Conservation (phyloP, 805 yeast genomes). For the Diddensiella transvaalensis region DNA sequence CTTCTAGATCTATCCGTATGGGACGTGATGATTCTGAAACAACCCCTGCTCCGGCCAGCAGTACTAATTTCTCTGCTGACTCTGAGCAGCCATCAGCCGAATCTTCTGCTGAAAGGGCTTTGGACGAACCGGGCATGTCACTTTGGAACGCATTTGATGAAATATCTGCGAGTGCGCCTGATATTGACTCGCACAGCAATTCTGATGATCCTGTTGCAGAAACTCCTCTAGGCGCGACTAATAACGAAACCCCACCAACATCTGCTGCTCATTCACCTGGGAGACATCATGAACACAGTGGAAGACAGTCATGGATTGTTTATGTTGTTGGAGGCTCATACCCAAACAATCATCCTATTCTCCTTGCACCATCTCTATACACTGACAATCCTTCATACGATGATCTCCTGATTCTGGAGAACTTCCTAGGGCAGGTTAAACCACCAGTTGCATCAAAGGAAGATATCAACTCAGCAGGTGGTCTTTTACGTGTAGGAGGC, state of each 20-base stretch:
- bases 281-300: conserved; percentile 2
- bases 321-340: conserved; percentile 58
- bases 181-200: not conserved
- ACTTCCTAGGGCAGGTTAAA: conserved; percentile 45
- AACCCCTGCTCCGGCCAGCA: not conserved
- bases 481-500: conserved; percentile 31
- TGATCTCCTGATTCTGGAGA: conserved; percentile 46
- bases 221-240: not conserved
- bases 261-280: conserved; percentile 4
- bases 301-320: conserved; percentile 52
- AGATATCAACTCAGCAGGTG: conserved; percentile 41
- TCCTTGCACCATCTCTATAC: conserved; percentile 45
- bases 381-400: conserved; percentile 51
- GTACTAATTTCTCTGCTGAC: not conserved
- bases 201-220: too few relatives aligned
- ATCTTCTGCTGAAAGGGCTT: too few relatives aligned
- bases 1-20: conserved; percentile 11
- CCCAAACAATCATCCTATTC: conserved; percentile 46
- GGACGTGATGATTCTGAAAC: not conserved
- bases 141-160: not conserved
- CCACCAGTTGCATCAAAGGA: conserved; percentile 42
- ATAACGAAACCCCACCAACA: not conserved
- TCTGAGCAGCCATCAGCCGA: not conserved
- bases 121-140: not conserved
- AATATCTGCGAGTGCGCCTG: not conserved